A percentile compares a stretch with the other conserved stretches of the same genome.
These are phyloP conservation scores for Colletotrichum scovillei DNA, from an alignment of 2,329 filamentous ascomycete species.

Conservation along the genomic window DNA sequence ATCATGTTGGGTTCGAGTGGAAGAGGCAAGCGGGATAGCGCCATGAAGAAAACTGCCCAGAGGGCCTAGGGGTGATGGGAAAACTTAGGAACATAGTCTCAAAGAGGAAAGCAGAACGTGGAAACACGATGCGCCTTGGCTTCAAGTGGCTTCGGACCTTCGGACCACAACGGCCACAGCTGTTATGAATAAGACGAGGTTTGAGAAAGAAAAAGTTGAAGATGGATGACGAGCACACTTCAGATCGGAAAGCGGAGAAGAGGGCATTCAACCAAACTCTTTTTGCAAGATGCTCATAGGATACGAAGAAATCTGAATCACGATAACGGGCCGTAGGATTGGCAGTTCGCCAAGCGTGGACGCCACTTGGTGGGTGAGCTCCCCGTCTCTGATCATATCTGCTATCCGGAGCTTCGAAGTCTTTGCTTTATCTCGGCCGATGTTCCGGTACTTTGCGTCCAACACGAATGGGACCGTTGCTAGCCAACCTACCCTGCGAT, in stretches of 20 bases:
- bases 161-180: not conserved
- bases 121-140: not conserved
- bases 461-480: conserved; percentile 6
- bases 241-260: not conserved
- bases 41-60: conserved; percentile 3
- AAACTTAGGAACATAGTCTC: conserved; percentile 6
- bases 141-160: not conserved
- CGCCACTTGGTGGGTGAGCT: not conserved
- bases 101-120: conserved; percentile 12
- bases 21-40: not conserved
- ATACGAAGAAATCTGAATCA: conserved; percentile 8
- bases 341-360: not conserved
- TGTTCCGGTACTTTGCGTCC: not conserved
- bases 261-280: not conserved
- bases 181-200: not conserved
- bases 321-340: conserved; percentile 4
- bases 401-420: conserved; percentile 8
- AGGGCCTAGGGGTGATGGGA: not conserved
- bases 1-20: conserved; percentile 10
- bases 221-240: conserved; percentile 29
- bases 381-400: not conserved
- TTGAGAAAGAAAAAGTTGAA: not conserved
- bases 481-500: not conserved
- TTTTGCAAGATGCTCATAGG: not conserved
- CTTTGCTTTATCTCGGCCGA: conserved; percentile 23